Evolutionary conservation across 1,284 basidiomycete genomes (phyloP), one percentile per base, ranked within the genome.

Genomic region (Mycosarcoma maydis): DNA sequence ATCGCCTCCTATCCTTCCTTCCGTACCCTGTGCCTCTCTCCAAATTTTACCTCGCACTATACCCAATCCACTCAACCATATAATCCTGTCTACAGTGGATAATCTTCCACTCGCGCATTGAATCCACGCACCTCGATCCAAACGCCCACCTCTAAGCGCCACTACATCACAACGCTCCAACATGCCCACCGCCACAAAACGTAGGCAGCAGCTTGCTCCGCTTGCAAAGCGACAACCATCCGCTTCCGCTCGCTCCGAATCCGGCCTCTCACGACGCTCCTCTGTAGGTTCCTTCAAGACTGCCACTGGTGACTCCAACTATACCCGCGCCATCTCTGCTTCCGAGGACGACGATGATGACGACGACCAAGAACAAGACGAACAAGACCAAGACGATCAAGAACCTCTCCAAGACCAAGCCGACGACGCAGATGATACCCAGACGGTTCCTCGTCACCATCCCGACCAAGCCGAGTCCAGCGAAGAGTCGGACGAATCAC

Each of bases 251-350:
- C 58, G 54, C 11, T 57, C 58, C 5, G 65, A 68, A 47, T 61
- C 58, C 6, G 58, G 57, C 33, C 45, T 53, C 24, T 61, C 57
- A 23, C 53, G 67, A 26, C 51, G 60, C 16, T 70, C 60, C 17
- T 70, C 67, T 16, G 19, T 39, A 17, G 53, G 56, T 30, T 70
- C 67, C 5, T 65, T 65, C 49, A 65, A 46, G 37, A 70, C 67
- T 11, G 66, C 66, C 13, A 50, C 55, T 3, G 61, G 57, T 23
- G 47, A 38, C 24, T 57, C 59, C 7, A 57, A 65, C 3, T 34
- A 41, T 33, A 36, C 38, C n/a, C 24, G 43, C 2, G 43, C 24
- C 23, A 26, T 11, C 4, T 45, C 46, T 5, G 52, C 47, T 2
- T 6, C n/a, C 8, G 16, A 56, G 19, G 39, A 26, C 8, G 26